Evolutionary conservation across 495 filamentous ascomycete species (phyloP).

Genomic region (Penicillium turbatum): DNA sequence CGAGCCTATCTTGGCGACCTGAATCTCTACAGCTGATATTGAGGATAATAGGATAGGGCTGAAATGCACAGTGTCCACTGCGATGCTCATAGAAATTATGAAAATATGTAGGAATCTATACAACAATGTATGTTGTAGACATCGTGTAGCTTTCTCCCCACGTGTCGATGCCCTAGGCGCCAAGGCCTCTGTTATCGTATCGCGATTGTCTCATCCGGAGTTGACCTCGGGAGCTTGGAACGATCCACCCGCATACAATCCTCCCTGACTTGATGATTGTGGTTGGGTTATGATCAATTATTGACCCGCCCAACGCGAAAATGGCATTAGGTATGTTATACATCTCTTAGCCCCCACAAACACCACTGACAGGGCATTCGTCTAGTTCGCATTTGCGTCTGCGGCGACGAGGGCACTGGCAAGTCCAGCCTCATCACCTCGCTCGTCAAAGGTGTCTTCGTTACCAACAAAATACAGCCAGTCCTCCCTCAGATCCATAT

Average conservation of each 20-base stretch:
- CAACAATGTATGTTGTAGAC: neutral
- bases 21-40: too few species aligned
- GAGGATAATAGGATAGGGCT: neutral
- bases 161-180: neutral
- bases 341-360: neutral
- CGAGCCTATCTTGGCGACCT: neutral
- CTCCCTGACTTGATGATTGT: neutral
- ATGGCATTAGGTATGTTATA: constrained; percentile 37
- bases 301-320: constrained; percentile 2
- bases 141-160: neutral
- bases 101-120: too few species aligned
- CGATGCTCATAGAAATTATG: neutral
- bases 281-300: neutral
- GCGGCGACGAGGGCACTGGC: constrained; percentile 79
- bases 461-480: constrained; percentile 88
- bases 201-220: neutral
- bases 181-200: constrained; percentile 7
- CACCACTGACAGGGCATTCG: constrained; percentile 10
- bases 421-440: constrained; percentile 53
- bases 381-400: constrained; percentile 88
- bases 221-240: neutral
- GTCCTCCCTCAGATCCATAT: constrained; percentile 93
- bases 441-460: constrained; percentile 91
- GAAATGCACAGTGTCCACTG: neutral
- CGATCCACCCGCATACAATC: neutral